Conservation (phyloP, 352 stramenopile genomes). For the Globisporangium carolinianum region DNA sequence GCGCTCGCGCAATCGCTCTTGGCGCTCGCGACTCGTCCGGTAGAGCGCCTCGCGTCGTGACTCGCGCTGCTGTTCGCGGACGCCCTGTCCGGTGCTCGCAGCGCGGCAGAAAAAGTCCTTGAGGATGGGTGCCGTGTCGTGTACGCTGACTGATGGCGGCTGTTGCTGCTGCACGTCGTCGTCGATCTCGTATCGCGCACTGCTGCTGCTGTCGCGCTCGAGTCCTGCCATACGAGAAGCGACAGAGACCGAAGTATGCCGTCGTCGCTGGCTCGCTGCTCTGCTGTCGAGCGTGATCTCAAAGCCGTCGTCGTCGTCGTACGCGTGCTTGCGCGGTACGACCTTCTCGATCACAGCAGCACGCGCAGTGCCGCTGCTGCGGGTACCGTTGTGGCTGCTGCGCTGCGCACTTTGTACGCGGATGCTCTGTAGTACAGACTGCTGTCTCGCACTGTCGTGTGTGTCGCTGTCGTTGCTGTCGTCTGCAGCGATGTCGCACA, state of each 20-base stretch:
- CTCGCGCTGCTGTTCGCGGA: conserved; percentile 34
- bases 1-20: conserved; percentile 35
- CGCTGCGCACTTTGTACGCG: conserved; percentile 3
- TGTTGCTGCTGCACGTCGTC: background rate
- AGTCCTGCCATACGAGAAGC: background rate
- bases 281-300: background rate
- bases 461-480: conserved; percentile 5
- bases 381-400: background rate
- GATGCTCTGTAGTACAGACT: conserved; percentile 8
- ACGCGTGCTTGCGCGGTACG: conserved; percentile 3
- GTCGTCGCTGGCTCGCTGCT: background rate
- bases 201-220: background rate
- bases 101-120: conserved; percentile 58
- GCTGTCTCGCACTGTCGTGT: background rate
- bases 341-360: conserved; percentile 10
- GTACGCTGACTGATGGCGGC: background rate
- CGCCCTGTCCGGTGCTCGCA: conserved; percentile 23
- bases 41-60: conserved; percentile 36
- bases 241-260: background rate
- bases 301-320: conserved; percentile 2
- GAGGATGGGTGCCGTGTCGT: conserved; percentile 34
- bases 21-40: conserved; percentile 29
- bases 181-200: background rate
- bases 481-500: conserved; percentile 24
- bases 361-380: background rate